A percentile compares a stretch with the other conserved stretches of the same genome.
These are phyloP conservation scores for Nannochloropsis gaditana DNA, from an alignment of 108 stramenopile genomes.

Conservation along the genomic window DNA sequence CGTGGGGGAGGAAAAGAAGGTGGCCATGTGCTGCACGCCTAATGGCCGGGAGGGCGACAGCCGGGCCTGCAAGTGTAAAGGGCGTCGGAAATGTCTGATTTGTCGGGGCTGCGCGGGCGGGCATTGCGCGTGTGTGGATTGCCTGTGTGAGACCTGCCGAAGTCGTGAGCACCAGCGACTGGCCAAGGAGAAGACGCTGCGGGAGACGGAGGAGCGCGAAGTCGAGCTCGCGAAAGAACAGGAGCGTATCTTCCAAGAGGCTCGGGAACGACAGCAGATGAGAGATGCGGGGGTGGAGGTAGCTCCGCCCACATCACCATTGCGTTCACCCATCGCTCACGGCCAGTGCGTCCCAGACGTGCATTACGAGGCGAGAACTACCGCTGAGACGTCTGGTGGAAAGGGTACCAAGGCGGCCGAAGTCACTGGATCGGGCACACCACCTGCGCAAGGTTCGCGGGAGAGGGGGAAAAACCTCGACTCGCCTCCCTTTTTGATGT, in stretches of 20 bases:
- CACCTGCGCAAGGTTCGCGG: too few species aligned
- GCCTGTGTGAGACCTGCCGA: neutral
- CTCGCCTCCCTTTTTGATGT: neutral
- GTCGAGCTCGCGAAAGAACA: neutral
- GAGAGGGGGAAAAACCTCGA: neutral
- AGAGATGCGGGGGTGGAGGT: conserved; percentile 4
- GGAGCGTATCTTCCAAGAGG: neutral
- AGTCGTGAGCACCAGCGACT: conserved; percentile 4
- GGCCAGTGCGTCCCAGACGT: neutral
- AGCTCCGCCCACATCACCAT: neutral
- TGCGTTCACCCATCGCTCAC: neutral
- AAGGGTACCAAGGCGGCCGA: too few species aligned
- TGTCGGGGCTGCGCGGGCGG: neutral
- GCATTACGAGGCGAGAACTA: too few species aligned
- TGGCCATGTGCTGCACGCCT: neutral
- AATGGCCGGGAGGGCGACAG: neutral
- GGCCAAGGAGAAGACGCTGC: neutral
- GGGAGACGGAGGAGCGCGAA: conserved; percentile 9
- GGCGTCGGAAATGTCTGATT: neutral
- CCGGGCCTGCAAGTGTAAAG: conserved; percentile 4
- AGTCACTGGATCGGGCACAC: too few species aligned
- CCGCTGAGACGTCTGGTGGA: too few species aligned
- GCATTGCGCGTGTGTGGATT: neutral
- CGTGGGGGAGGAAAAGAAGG: neutral
- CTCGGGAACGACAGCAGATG: neutral